Conservation (phyloP, 2,329 filamentous ascomycete species). For the Aureobasidium sp. region DNA sequence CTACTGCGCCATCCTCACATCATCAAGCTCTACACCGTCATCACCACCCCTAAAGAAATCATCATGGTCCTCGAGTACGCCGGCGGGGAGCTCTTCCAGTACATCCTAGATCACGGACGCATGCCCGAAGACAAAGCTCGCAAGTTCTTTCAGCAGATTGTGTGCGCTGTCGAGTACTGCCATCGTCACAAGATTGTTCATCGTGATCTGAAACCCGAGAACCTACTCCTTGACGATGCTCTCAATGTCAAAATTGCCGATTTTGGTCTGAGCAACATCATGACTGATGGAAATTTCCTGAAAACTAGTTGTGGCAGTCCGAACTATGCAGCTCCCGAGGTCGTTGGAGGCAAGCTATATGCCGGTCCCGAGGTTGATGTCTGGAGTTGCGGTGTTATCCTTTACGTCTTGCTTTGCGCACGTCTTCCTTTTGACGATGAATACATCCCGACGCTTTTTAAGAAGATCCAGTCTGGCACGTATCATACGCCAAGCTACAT, state of each 20-base stretch:
- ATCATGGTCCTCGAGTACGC: constrained; percentile 99
- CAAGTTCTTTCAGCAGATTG: constrained; percentile 98
- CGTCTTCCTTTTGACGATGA: constrained; percentile 93
- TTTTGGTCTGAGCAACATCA: constrained; percentile 97
- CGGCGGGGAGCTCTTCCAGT: constrained; percentile 93
- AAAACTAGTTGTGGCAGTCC: constrained; percentile 98
- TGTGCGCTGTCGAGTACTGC: constrained; percentile 97
- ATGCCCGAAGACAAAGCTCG: constrained; percentile 89
- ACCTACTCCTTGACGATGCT: constrained; percentile 86
- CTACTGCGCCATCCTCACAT: constrained; percentile 94
- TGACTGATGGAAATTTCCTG: constrained; percentile 98
- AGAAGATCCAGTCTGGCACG: constrained; percentile 91
- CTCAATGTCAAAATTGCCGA: constrained; percentile 99
- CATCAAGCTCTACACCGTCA: constrained; percentile 97
- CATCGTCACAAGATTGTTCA: constrained; percentile 99
- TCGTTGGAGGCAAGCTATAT: constrained; percentile 96
- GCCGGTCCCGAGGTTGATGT: constrained; percentile 97
- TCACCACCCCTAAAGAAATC: constrained; percentile 88
- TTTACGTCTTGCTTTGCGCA: constrained; percentile 59
- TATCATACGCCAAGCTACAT: constrained; percentile 92
- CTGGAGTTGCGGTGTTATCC: constrained; percentile 73
- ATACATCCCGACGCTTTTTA: constrained; percentile 93
- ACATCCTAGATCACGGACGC: constrained; percentile 88
- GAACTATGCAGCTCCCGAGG: constrained; percentile 95
- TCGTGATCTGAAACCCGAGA: constrained; percentile 94